Base-by-base conservation (phyloP, 2,329 filamentous ascomycete species). In the Talaromyces sp. region DNA sequence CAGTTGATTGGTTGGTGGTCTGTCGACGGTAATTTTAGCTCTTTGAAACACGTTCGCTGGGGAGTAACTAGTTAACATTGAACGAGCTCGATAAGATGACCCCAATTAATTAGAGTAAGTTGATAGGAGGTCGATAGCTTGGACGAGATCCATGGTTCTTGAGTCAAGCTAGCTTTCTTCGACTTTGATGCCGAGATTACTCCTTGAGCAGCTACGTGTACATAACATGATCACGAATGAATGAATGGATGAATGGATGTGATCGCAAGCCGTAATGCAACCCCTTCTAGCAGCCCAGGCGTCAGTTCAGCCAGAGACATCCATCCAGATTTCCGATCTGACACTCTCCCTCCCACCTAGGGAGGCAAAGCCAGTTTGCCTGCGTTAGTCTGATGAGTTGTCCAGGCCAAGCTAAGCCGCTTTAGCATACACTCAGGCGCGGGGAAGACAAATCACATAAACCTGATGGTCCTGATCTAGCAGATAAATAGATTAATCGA, bases 331-430 rank as follows among this genome's bases (percentile, higher is more conserved):
- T 39, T 37, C 31, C 31, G 52, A 39, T 56, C 52, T 56, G 52
- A 37, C 52, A 39, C 52, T 37, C 50, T 31, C 11, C 11, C 27
- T 31, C 27, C 27, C 27, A 31, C 27, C 1, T 8, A n/a, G 22
- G 13, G 25, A 52, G 6, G 47, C 33, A 39, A 39, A 56, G 52
- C 52, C 39, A 37, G 52, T 56, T 56, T 56, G 33, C 33, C 52
- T 39, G 52, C 52, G 33, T 25, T 56, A 39, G 52, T 37, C 33
- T 56, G 52, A 39, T 56, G 52, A 56, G 52, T 56, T 56, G 52
- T 56, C 52, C 25, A 56, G 47, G 8, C 25, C 6, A 49, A 17
- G 13, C 52, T 56, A 56, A 56, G n/a, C 52, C 19, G n/a, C 13
- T 37, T 37, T 39, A n/a, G n/a, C 31, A 39, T 19, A n/a, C 33